Conservation (phyloP, 805 yeast species). For the Candida sakaeoensis region DNA sequence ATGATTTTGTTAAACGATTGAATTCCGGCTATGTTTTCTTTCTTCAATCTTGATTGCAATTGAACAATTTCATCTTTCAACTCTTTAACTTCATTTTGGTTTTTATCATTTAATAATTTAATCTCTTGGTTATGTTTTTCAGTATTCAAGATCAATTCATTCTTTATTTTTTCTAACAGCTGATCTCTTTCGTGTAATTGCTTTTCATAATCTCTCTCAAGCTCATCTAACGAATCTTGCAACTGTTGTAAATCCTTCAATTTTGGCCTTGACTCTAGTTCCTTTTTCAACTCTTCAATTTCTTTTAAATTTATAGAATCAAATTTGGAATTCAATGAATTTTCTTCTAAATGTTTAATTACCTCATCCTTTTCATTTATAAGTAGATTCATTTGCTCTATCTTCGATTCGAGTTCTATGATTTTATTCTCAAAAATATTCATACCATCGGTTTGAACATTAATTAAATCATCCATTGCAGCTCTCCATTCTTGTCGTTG, state of each 20-base stretch:
- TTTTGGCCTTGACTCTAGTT: conserved; percentile 35
- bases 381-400: conserved; percentile 27
- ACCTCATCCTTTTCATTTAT: neutral
- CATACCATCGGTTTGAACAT: conserved; percentile 55
- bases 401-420: conserved; percentile 36
- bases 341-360: conserved; percentile 1
- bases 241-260: conserved; percentile 23
- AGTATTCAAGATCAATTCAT: conserved; percentile 10
- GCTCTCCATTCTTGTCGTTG: conserved; percentile 59
- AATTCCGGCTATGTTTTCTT: conserved; percentile 10
- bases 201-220: conserved; percentile 25
- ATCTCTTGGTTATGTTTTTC: neutral
- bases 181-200: conserved; percentile 16
- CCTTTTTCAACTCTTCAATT: conserved; percentile 26
- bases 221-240: conserved; percentile 40
- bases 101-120: neutral
- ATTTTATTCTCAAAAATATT: conserved; percentile 45
- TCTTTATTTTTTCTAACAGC: conserved; percentile 26
- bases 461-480: conserved; percentile 52
- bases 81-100: neutral
- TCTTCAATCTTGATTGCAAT: neutral
- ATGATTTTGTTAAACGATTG: conserved; percentile 15
- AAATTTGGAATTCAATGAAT: neutral
- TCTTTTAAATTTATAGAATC: conserved; percentile 8
- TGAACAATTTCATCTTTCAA: neutral